These are phyloP conservation scores for Sequoiadendron giganteum DNA, from an alignment of 75 land plant species.

Conservation along the genomic window DNA sequence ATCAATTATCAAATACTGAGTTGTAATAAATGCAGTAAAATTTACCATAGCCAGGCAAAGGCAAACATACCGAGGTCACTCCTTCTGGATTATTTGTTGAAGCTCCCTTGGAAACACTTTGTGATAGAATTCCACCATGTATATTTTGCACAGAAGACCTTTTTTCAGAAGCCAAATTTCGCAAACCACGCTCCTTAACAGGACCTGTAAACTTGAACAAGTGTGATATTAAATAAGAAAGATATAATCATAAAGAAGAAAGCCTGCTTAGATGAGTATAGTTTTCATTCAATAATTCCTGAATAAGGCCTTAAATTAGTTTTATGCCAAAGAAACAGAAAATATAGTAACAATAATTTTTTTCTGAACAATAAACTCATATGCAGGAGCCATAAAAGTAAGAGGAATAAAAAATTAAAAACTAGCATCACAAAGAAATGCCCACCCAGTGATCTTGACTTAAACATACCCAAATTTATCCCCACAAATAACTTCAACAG, in stretches of 20 bases:
- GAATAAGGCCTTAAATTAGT: background rate
- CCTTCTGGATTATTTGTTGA: slow-evolving; percentile 3
- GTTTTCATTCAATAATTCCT: background rate
- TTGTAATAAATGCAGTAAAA: background rate
- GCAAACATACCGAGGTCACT: background rate
- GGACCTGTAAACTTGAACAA: slow-evolving; percentile 71
- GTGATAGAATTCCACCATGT: slow-evolving; percentile 14
- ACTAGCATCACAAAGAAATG: background rate
- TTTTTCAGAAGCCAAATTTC: slow-evolving; percentile 30
- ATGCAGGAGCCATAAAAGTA: background rate
- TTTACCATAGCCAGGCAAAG: background rate
- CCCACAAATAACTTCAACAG: background rate
- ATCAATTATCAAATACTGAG: background rate
- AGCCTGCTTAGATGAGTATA: background rate
- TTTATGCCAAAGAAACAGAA: background rate
- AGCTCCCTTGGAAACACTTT: slow-evolving; percentile 10
- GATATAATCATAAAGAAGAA: background rate
- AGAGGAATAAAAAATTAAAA: background rate
- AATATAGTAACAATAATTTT: background rate
- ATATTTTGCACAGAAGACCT: slow-evolving; percentile 22
- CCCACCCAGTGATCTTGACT: background rate
- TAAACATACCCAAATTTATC: background rate
- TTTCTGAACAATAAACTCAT: background rate
- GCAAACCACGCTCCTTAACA: slow-evolving; percentile 37
- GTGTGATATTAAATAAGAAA: background rate